Evolutionary conservation across 2,329 filamentous ascomycete genomes (phyloP), one percentile per base, ranked within the genome.

Genomic region (Botrytis fragariae): DNA sequence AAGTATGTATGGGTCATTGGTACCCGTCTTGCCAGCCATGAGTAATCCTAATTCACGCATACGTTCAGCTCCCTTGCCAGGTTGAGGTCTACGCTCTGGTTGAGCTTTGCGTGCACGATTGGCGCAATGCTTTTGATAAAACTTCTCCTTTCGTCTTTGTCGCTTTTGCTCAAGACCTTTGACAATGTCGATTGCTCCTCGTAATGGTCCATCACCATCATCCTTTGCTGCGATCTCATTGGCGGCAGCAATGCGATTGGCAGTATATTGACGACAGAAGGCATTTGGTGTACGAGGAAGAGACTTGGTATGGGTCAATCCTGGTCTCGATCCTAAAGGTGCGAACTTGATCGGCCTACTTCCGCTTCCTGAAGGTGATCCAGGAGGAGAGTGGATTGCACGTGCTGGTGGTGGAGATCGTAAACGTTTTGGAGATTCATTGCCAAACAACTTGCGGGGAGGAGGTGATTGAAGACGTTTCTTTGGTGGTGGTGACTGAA

Each of bases 101-200:
- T 91, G 87, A 71, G 92, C 90, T 78, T 89, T 91, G 75, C 89
- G 88, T 78, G 88, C 87, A 5, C 94, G 93, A 81, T 94, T 91
- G 84, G 93, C 97, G 51, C 71, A 72, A 80, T 95, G 92, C 82
- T 97, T 96, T 79, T 95, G 92, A 81, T 93, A 92, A 79, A 94
- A 92, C 83, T 98, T 97, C 83, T 98, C 95, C 84, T 92, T 94
- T 78, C 96, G 92, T 76, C 96, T 91, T 84, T 96, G 93, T 39
- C 95, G 92, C 85, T 97, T 98, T 83, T 93, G 92, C 84, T 99
- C 96, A 1, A 99, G 88, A 14, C 96, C 96, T 82, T 97, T 97
- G 83, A 98, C 93, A 75, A 98, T 99, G 82, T 98, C 96, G 77
- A 99, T 97, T 51, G 96, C 95, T n/a, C 94, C 94, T 75, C 96